Conservation (phyloP, 345 rosid species). For the Linum tenue region DNA sequence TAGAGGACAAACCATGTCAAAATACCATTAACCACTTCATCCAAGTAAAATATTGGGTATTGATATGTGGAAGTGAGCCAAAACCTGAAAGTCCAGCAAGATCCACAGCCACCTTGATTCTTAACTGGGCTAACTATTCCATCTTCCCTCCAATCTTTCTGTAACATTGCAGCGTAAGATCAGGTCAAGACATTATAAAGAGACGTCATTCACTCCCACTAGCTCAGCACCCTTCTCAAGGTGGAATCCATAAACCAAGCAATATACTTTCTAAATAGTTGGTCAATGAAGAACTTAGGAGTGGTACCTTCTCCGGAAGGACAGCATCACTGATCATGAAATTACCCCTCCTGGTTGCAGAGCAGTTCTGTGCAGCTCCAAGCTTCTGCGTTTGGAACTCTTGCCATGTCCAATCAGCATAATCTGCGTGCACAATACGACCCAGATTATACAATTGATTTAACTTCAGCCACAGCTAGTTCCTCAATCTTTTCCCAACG, state of each 20-base stretch:
- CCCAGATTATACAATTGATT: not conserved
- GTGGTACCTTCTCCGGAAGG: conserved; percentile 48
- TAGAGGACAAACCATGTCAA: not conserved
- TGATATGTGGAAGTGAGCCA: not conserved
- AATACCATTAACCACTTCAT: not conserved
- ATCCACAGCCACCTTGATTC: conserved; percentile 88
- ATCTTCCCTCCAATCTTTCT: conserved; percentile 90
- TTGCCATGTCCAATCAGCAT: conserved; percentile 90
- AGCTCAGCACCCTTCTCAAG: not conserved
- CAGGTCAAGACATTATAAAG: no score
- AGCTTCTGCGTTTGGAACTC: conserved; percentile 72
- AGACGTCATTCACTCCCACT: not conserved
- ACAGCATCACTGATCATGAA: conserved; percentile 55
- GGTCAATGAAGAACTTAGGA: no score
- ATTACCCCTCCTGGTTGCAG: conserved; percentile 73
- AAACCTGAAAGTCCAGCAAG: conserved; percentile 99
- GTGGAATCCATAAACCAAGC: not conserved
- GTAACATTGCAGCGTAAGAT: not conserved
- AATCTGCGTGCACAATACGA: conserved; percentile 33
- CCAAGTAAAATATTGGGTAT: not conserved
- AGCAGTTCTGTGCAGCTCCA: conserved; percentile 98
- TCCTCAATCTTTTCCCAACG: not conserved
- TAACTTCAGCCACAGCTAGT: not conserved
- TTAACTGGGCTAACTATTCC: conserved; percentile 90
- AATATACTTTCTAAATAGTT: not conserved